A percentile compares a stretch with the other conserved stretches of the same genome.
Conservation (phyloP, 2,329 filamentous ascomycete species). For the Cladosporium phlei region DNA sequence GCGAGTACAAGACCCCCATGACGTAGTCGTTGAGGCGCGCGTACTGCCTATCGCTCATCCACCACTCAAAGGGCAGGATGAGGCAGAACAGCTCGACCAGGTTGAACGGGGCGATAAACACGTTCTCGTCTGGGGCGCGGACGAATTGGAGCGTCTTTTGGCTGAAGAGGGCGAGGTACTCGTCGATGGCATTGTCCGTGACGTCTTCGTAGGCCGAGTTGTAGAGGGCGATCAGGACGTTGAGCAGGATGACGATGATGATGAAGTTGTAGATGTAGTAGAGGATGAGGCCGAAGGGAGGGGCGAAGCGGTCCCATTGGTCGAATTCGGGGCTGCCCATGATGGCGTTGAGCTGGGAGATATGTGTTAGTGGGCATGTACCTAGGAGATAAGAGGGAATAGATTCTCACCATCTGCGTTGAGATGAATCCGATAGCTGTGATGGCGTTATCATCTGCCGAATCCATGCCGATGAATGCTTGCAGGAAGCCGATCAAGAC, state of each 20-base stretch:
- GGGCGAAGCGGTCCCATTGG: slow-evolving; percentile 84
- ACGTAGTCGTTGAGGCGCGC: slow-evolving; percentile 80
- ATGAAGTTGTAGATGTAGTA: slow-evolving; percentile 99
- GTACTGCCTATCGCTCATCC: slow-evolving; percentile 71
- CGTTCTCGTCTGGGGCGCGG: slow-evolving; percentile 93
- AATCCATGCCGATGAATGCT: slow-evolving; percentile 86
- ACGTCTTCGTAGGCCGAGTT: slow-evolving; percentile 96
- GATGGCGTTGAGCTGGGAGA: slow-evolving; percentile 59
- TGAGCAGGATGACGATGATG: slow-evolving; percentile 90
- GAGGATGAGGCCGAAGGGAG: slow-evolving; percentile 87
- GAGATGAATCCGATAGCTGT: slow-evolving; percentile 65
- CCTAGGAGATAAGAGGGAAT: background rate
- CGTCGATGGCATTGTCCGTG: slow-evolving; percentile 85
- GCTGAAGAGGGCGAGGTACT: slow-evolving; percentile 88
- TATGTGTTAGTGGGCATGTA: background rate
- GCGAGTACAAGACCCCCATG: slow-evolving; percentile 81
- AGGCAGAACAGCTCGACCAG: slow-evolving; percentile 80
- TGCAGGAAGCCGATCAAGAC: slow-evolving; percentile 86
- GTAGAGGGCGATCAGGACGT: slow-evolving; percentile 94
- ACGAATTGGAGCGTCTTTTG: slow-evolving; percentile 97
- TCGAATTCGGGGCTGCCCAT: slow-evolving; percentile 89
- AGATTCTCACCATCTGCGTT: slow-evolving; percentile 69
- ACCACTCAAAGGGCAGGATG: slow-evolving; percentile 86
- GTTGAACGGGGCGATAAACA: slow-evolving; percentile 95
- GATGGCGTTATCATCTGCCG: slow-evolving; percentile 68